phyloP scores from a whole-genome alignment of 768 basidiomycete species.

The Lanmaoa rubissima region DNA sequence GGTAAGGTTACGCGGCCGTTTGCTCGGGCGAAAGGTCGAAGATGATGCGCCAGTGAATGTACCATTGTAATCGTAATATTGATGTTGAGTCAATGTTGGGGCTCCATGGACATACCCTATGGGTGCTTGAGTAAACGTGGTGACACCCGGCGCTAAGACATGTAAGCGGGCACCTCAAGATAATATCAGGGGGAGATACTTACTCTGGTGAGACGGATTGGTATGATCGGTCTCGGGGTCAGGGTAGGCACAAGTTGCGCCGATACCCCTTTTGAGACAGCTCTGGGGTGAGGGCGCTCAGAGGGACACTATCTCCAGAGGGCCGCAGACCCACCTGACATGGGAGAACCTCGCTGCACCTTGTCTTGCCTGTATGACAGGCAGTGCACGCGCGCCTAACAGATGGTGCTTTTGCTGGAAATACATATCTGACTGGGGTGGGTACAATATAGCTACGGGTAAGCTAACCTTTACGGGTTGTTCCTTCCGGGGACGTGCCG shows the following conservation, averaged over 20 bases:
- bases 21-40: conserved; percentile 76
- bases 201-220: conserved; percentile 32
- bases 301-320: conserved; percentile 6
- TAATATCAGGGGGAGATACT: conserved; percentile 4
- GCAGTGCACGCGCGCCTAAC: conserved; percentile 78
- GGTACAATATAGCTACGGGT: conserved; percentile 9
- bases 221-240: conserved; percentile 65
- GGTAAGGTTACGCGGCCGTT: conserved; percentile 75
- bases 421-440: conserved; percentile 11
- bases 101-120: conserved; percentile 38
- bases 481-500: conserved; percentile 31
- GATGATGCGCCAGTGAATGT: conserved; percentile 66
- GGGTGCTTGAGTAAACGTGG: conserved; percentile 38
- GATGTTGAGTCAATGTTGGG: conserved; percentile 54
- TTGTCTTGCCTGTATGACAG: conserved; percentile 80
- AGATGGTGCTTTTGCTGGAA: conserved; percentile 73
- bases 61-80: conserved; percentile 77
- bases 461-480: conserved; percentile 60
- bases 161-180: conserved; percentile 7
- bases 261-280: conserved; percentile 79
- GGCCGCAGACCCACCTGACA: conserved; percentile 57
- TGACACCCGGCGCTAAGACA: conserved; percentile 32
- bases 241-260: conserved; percentile 68
- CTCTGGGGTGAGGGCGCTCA: conserved; percentile 44
- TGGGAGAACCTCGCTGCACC: conserved; percentile 78